Evolutionary conservation across 352 stramenopile genomes (phyloP), one percentile per base, ranked within the genome.

Genomic region (Pythium phragmiticola): DNA sequence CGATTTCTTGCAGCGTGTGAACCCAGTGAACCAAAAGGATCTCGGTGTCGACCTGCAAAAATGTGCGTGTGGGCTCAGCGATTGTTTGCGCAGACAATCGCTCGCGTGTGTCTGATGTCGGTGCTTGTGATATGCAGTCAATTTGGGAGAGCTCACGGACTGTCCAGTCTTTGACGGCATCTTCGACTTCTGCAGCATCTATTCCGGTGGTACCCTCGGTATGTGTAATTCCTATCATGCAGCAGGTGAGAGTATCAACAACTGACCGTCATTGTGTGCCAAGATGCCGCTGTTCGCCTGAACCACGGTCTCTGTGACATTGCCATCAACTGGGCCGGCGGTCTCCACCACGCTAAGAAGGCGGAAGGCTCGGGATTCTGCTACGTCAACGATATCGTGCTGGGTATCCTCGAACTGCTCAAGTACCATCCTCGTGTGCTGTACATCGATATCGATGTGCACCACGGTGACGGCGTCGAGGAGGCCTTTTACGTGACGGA

Each of bases 401-500:
- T 99, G 26, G 97, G 94, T 28, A 99, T 99, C 75, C 70, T 99
- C 39, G 97, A 99, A 72, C 76, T 99, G 23, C 79, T 99, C 21
- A 99, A 99, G 77, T 86, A 78, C 23, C 95, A 99, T 73, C 82
- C 97, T 63, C 89, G 98, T 55, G 97, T 99, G 28, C 78, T 99
- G 28, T 99, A 99, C 78, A 99, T 99, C 63, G 98, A 99, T 75
- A 99, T 99, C 84, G 98, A 99, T 72, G 99, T 99, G 69, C 98
- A 99, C 78, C 97, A 99, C 76, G 97, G 96, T 30, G 97, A 99
- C 69, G 97, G 97, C 39, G 97, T 99, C 33, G 97, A 99, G 65
- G 97, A 99, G 70, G 98, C 98, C n/a, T 99, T 99, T 71, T 99
- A 99, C 83, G 92, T 89, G n/a, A 99, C 97, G 47, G 98, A 99